Base-by-base conservation (phyloP, 116 monocot genomes). In the Iris pallida region DNA sequence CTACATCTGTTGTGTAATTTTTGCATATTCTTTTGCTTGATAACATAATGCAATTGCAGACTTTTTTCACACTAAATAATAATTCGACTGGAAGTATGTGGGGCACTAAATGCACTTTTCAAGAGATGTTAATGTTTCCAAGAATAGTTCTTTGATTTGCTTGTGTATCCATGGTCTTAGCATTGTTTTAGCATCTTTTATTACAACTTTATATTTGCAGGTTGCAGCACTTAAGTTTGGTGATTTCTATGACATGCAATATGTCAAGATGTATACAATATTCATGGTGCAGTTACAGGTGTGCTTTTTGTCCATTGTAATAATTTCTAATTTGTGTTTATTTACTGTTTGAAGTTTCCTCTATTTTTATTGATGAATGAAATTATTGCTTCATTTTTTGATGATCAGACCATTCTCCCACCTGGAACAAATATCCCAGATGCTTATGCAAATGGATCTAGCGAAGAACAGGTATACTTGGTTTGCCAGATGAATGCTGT, bases 211-310 rank as follows among this genome's bases (percentile, higher is more conserved):
- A 6, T 16, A 46, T 67, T 64, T 68, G 8, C 70, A 97, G 97
- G 90, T 97, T 76, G 97, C 97, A 58, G 82, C 90, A 41, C 90
- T 97, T 45, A 87, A 90, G 18, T 97, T 97, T 82, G 97, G 97
- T 67, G 92, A 92, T n/a, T 92, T 92, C 64, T 97, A 90, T 82
- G 85, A 92, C 70, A 59, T 75, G 61, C 97, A 90, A 42, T 97
- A 90, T 80, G 85, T 78, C 30, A 92, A 90, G 43, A 97, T 90
- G 92, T 97, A 90, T 81, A 92, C 75, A 17, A 75, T 92, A 59
- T 97, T 97, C 68, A 97, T 90, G 90, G 75, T 80, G 68, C 92
- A 97, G 78, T 73, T 97, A 53, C 92, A 88, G 88, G 92, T 88
- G 64, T 42, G 47, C 46, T 20, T 16, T 56, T 56, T 56, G 7